Base-by-base conservation (phyloP, 331 rosid species). In the Erythrophleum ivorense region DNA sequence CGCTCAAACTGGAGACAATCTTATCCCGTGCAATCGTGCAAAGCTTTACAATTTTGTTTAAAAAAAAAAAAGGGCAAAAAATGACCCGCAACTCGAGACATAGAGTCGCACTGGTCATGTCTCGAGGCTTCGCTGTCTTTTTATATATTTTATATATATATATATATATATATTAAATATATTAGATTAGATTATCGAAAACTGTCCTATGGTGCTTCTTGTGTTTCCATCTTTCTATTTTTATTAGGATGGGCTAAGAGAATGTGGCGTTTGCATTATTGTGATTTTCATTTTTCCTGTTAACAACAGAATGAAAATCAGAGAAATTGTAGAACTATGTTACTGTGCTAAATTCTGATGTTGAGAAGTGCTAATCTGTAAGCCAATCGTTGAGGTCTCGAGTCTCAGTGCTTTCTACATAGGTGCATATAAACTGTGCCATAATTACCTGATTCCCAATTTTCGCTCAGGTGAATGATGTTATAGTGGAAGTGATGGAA, bases 401-500 rank as follows among this genome's bases (percentile, higher is more conserved):
- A 16, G 58, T 78, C 24, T 63, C 13, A 36, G 34, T 45, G 34
- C 58, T 52, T 76, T 33, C 11, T 62, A 57, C 2, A 6, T 41
- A 72, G 41, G n/a, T 31, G n/a, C 7, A 40, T 58, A 7, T 73
- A 36, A 57, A n/a, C 2, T 11, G 18, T 58, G 49, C 38, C 50
- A n/a, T n/a, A 64, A 24, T 79, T 18, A 64, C 48, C 69, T 78
- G 54, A 84, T 75, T 41, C 21, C 43, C 43, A 41, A 71, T 12
- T 77, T 16, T 18, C 4, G 34, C 69, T 65, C 86, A 95, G 98
- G 86, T 89, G 82, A 79, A 69, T 7, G 89, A 88, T 43, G 76
- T 84, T 60, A 2, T n/a, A 1, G 83, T 84, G 76, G 94, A 95
- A 80, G 90, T 89, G 79, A 40, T 89, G 67, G 97, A 95, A 83